phyloP scores from a whole-genome alignment of 495 filamentous ascomycete genomes.

The Aspergillus bertholletiae region DNA sequence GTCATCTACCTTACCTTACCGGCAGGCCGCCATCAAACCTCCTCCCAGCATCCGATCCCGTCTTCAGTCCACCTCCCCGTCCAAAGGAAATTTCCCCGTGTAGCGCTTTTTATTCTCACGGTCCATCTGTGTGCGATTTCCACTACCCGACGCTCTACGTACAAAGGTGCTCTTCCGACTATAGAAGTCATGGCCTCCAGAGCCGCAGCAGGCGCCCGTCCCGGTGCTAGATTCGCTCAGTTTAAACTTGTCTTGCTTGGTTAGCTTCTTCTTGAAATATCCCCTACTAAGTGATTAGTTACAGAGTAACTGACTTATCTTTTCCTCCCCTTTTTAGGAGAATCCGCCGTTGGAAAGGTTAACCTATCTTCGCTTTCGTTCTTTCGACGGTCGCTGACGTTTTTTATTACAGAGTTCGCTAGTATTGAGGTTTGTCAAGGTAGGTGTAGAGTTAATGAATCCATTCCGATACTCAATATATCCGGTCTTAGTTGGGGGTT shows the following conservation, averaged over 20 bases:
- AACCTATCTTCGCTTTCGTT: conserved; percentile 24
- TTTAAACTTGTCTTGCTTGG: conserved; percentile 98
- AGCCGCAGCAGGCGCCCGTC: conserved; percentile 70
- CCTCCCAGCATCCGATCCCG: conserved; percentile 18
- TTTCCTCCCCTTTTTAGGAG: conserved; percentile 54
- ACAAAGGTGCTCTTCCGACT: conserved; percentile 7
- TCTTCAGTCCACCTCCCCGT: conserved; percentile 5
- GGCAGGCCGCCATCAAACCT: conserved; percentile 17
- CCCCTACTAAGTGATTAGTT: conserved; percentile 17
- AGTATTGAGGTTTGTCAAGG: conserved; percentile 97
- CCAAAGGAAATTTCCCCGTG: not conserved
- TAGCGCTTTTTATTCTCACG: not conserved
- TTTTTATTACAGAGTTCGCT: conserved; percentile 73
- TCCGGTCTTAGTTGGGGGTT: not conserved
- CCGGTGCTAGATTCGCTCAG: conserved; percentile 87
- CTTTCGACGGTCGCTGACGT: conserved; percentile 30
- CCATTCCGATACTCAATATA: not conserved
- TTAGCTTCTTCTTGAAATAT: conserved; percentile 56
- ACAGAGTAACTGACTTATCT: conserved; percentile 25
- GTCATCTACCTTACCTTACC: conserved; percentile 16
- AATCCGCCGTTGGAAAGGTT: conserved; percentile 98
- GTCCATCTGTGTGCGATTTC: not conserved
- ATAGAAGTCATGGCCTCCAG: conserved; percentile 67
- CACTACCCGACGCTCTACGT: conserved; percentile 2
- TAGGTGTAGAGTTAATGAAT: conserved; percentile 33